Evolutionary conservation across 1,284 basidiomycete genomes (phyloP), one percentile per base, ranked within the genome.

Genomic region (Cryptococcus neoformans): DNA sequence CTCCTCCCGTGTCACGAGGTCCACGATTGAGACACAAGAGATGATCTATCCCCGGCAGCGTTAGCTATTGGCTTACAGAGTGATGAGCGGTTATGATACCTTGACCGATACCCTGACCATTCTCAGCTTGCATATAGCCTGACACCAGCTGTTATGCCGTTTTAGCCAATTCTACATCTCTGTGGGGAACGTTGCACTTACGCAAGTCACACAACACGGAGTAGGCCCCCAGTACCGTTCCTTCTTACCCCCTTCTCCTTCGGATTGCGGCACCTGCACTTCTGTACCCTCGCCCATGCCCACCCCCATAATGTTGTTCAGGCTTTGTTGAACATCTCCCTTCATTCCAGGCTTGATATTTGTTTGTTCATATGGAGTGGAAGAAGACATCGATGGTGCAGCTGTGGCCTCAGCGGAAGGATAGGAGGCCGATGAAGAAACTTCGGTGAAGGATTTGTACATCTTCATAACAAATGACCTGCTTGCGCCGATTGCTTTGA

Each of bases 21-120:
- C 69, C 71, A 36, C 73, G 66, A 49, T 75, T 74, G 44, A 76
- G 62, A 53, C 75, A 76, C 9, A 74, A 57, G 39, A 76, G 58
- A 54, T 75, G 73, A 48, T 76, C 75, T 73, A 48, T 21, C n/a
- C 17, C 28, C 28, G 28, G 14, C 9, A n/a, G 35, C n/a, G 53
- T 42, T 34, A 54, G 42, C 14, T 14, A 36, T 10, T 49, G 45
- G 16, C 12, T 45, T 6, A 16, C 4, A 34, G 41, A 39, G n/a
- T 9, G n/a, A n/a, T 9, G 21, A 4, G 21, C 40, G n/a, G 38
- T 14, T 10, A 47, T 16, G 51, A 37, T 49, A 69, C 70, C 70
- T 62, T 75, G 71, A 2, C 72, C 72, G 28, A 75, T 68, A 4
- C 74, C 74, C 28, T 67, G 63, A 9, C 63, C 62, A 39, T 73